Evolutionary conservation across 176 grass and related monocot species (phyloP).

Genomic region (Saccharum spontaneum): DNA sequence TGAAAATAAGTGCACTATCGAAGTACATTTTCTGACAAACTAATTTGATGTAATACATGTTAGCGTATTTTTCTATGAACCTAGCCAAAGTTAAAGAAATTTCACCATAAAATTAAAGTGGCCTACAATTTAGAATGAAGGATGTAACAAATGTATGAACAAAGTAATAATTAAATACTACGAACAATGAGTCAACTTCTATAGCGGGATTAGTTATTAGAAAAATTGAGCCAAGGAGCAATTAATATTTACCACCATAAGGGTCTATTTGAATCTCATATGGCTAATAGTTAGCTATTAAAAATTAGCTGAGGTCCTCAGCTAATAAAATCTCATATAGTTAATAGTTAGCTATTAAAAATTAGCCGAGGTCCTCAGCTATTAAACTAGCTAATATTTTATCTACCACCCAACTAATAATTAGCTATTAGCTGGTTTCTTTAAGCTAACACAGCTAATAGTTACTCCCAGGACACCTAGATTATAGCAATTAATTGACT

Average conservation of each 20-base stretch:
- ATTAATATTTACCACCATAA: neutral
- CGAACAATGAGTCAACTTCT: neutral
- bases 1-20: too few species aligned
- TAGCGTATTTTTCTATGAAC: too few species aligned
- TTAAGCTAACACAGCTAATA: too few species aligned
- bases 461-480: neutral
- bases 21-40: too few species aligned
- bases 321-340: neutral
- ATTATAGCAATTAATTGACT: slow-evolving; percentile 13
- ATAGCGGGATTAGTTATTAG: too few species aligned
- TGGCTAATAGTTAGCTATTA: neutral
- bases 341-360: neutral
- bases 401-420: neutral
- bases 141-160: neutral
- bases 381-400: neutral
- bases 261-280: neutral
- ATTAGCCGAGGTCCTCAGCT: neutral
- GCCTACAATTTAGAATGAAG: too few species aligned
- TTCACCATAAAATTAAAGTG: too few species aligned
- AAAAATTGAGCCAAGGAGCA: neutral
- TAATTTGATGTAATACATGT: too few species aligned
- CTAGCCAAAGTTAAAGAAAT: too few species aligned
- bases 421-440: neutral
- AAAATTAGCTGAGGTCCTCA: neutral
- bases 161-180: neutral